Evolutionary conservation across 208 protist species (phyloP).

Genomic region (Spongospora subterranea): DNA sequence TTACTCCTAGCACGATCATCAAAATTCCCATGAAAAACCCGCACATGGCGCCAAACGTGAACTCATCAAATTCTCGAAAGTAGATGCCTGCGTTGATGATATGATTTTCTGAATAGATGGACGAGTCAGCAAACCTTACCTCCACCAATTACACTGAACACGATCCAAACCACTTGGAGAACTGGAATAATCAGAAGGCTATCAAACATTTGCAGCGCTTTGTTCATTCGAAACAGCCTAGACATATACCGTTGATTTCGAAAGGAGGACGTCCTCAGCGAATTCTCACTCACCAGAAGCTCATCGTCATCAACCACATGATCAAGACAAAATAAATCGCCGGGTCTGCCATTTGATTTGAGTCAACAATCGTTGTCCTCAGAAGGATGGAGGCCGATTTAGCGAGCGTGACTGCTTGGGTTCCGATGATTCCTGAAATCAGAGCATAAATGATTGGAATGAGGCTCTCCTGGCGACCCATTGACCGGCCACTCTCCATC

Average conservation of each 20-base stretch:
- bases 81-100: slow-evolving; percentile 38
- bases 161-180: slow-evolving; percentile 44
- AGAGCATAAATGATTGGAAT: slow-evolving; percentile 22
- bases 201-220: not conserved
- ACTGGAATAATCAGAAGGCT: slow-evolving; percentile 48
- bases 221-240: slow-evolving; percentile 42
- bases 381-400: slow-evolving; percentile 50
- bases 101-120: not conserved
- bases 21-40: slow-evolving; percentile 12
- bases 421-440: slow-evolving; percentile 7
- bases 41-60: not conserved
- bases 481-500: not conserved
- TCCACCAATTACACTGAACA: slow-evolving; percentile 28
- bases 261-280: not conserved
- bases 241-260: not conserved
- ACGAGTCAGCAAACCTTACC: not conserved
- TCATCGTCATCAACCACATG: not conserved
- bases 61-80: slow-evolving; percentile 30
- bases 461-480: not conserved
- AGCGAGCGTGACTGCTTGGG: slow-evolving; percentile 6
- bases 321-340: slow-evolving; percentile 25
- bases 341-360: slow-evolving; percentile 12
- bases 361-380: not conserved
- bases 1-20: slow-evolving; percentile 20
- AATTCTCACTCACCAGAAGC: not conserved